phyloP scores from a whole-genome alignment of 306 rosid genomes.

The Lagenaria siceraria region DNA sequence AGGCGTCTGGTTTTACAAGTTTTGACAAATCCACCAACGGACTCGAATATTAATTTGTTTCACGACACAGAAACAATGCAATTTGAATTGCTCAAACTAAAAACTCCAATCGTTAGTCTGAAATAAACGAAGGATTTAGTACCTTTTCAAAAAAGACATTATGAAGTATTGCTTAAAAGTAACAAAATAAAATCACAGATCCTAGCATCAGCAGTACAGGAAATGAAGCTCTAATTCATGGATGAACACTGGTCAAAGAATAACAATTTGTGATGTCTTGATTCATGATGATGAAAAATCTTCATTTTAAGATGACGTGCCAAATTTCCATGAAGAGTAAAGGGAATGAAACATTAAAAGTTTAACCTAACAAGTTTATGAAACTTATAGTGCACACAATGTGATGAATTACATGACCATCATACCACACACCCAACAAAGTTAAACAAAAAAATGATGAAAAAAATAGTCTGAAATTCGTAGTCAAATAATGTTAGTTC shows the following conservation, averaged over 20 bases:
- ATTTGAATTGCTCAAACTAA: not conserved
- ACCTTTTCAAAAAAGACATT: not conserved
- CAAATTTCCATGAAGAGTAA: not conserved
- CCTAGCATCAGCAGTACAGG: not conserved
- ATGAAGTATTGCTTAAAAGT: not conserved
- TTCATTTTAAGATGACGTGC: not conserved
- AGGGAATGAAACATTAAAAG: not conserved
- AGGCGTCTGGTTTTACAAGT: not conserved
- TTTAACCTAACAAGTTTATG: not conserved
- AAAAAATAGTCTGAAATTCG: not conserved
- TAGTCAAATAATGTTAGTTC: not conserved
- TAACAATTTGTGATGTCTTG: not conserved
- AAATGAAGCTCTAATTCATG: not conserved
- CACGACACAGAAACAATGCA: not conserved
- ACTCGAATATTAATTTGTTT: not conserved
- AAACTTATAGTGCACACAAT: not conserved
- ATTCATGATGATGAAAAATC: not conserved
- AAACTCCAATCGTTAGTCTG: not conserved
- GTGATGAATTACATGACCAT: not conserved
- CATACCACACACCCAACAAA: not conserved
- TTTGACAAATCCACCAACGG: not conserved
- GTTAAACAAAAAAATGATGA: not conserved
- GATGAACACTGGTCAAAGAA: not conserved
- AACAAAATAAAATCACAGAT: no score
- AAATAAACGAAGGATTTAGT: not conserved